Base-by-base conservation (phyloP, 2,329 filamentous ascomycete species). In the Sclerotinia spermophila region DNA sequence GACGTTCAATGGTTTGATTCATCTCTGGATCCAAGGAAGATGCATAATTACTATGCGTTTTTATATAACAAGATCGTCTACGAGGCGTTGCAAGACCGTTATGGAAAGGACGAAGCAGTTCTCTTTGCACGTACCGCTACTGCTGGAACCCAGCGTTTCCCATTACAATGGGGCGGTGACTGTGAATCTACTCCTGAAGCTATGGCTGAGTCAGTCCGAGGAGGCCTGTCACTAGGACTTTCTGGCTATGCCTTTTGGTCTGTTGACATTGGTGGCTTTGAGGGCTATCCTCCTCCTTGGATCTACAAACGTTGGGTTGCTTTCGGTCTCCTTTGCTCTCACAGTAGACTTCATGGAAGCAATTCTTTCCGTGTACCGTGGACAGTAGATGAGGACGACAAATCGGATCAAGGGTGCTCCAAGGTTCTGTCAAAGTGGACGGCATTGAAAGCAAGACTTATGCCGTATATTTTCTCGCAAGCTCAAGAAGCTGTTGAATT, bases 281-380 rank as follows among this genome's bases (percentile, higher is more conserved):
- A 89, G 75, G 87, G 87, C 0, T 84, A 81, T 5, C 87, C 87
- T 8, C 83, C 81, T 24, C 86, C 83, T 1, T 85, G 84, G 77
- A 83, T 89, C 67, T 89, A 89, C 79, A 90, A 89, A 78, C 84
- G 87, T 30, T 89, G 87, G 87, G 86, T 89, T 5, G 86, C 87
- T 35, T 89, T 89, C 74, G 87, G 87, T 0, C 81, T 89, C 1
- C 80, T 89, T n/a, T 88, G 86, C 59, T 84, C 84, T 10, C 87
- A 89, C 75, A 87, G 84, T 17, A 82, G 87, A 21, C 81, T 89
- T 3, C 87, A 89, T 74, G 87, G 87, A 3, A 86, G 84, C 17
- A 85, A 83, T 59, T 86, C 84, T 3, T 89, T 88, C 79, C 85
- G 87, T n/a, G 86, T 89, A 4, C 87, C 87, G 1, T 89, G 87